These are phyloP conservation scores for Pythium scleroteichum DNA, from an alignment of 352 stramenopile species.

Conservation along the genomic window DNA sequence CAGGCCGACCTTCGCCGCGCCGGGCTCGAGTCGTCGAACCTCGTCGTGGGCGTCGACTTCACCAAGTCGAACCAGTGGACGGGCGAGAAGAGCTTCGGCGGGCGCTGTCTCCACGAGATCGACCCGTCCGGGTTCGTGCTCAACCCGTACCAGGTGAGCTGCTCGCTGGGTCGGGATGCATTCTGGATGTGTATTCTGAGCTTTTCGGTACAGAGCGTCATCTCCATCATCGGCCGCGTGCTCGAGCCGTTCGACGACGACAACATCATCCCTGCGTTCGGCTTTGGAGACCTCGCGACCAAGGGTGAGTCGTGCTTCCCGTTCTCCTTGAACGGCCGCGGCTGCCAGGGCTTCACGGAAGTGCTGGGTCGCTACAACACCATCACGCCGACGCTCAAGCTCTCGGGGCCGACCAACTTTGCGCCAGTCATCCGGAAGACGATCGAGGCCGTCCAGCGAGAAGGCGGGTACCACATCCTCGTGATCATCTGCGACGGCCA, in stretches of 20 bases:
- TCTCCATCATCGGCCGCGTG: conserved; percentile 72
- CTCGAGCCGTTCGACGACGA: conserved; percentile 81
- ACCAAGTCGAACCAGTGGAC: conserved; percentile 79
- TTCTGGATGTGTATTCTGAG: no score
- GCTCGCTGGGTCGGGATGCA: background rate
- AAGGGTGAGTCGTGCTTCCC: conserved; percentile 50
- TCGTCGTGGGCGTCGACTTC: conserved; percentile 73
- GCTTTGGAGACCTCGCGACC: conserved; percentile 64
- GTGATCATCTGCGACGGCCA: conserved; percentile 71
- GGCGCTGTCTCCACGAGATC: conserved; percentile 59
- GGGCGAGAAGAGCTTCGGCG: conserved; percentile 60
- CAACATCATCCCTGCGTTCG: conserved; percentile 72
- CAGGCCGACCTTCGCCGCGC: conserved; percentile 43
- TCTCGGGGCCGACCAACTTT: conserved; percentile 67
- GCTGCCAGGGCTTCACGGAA: conserved; percentile 56
- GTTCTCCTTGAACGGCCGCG: conserved; percentile 33
- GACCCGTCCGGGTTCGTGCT: conserved; percentile 40
- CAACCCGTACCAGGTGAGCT: conserved; percentile 66
- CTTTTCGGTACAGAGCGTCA: conserved; percentile 73
- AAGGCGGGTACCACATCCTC: conserved; percentile 74
- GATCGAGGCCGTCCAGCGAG: conserved; percentile 41
- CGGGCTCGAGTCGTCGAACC: conserved; percentile 68
- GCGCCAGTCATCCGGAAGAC: conserved; percentile 66
- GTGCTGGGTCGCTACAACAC: conserved; percentile 64
- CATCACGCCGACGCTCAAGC: conserved; percentile 52